A percentile compares a stretch with the other conserved stretches of the same genome.
Conservation (phyloP, 164 flowering plant species). For the Tinospora cordifolia region DNA sequence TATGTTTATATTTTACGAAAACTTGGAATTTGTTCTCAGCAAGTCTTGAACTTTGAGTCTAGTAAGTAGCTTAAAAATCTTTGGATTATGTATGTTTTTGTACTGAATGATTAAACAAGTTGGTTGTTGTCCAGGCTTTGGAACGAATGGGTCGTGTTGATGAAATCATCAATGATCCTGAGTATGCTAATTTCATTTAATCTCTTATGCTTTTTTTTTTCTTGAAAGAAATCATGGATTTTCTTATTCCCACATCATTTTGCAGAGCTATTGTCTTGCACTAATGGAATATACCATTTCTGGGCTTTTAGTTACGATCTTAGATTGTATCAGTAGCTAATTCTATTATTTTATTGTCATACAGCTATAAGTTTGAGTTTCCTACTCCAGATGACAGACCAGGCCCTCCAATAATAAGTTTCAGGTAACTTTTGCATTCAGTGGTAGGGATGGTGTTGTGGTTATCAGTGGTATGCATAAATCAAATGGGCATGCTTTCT, state of each 20-base stretch:
- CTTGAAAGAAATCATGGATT: not conserved
- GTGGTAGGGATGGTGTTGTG: not conserved
- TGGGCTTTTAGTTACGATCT: not conserved
- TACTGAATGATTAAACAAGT: not conserved
- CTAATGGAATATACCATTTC: not conserved
- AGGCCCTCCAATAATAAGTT: constrained; percentile 92
- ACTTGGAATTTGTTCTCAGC: too few species aligned
- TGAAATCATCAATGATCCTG: constrained; percentile 91
- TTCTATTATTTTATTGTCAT: constrained; percentile 10
- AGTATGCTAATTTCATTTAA: constrained; percentile 38
- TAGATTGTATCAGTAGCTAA: not conserved
- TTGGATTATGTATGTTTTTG: not conserved
- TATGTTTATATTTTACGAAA: too few species aligned
- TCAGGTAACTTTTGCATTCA: constrained; percentile 51
- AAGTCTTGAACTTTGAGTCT: not conserved
- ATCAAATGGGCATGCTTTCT: too few species aligned
- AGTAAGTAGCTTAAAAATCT: not conserved
- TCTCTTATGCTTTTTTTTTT: not conserved
- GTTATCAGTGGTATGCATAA: not conserved
- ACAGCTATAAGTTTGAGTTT: constrained; percentile 97
- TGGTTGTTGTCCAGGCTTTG: constrained; percentile 51
- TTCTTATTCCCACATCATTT: not conserved
- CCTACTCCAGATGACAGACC: constrained; percentile 97
- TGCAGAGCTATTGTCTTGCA: constrained; percentile 1
- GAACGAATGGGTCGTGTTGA: constrained; percentile 85